A percentile compares a stretch with the other conserved stretches of the same genome.
Evolutionary conservation across 768 basidiomycete genomes (phyloP).

Genomic region (Fomitopsis pulvina): DNA sequence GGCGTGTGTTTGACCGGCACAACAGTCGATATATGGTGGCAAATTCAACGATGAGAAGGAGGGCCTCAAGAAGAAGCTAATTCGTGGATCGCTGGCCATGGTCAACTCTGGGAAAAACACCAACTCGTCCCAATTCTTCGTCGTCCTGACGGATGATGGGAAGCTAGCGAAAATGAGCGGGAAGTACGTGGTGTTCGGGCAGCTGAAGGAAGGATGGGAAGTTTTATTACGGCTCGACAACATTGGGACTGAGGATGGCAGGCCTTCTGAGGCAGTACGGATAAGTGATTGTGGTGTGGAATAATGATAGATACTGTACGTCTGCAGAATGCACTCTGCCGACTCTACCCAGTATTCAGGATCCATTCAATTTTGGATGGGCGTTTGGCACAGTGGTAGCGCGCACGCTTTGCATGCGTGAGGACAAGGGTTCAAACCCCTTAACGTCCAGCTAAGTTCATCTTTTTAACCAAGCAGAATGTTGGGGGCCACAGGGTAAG

Average conservation of each 20-base stretch:
- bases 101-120: conserved; percentile 45
- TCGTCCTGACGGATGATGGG: conserved; percentile 38
- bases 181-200: conserved; percentile 41
- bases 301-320: too few relatives aligned
- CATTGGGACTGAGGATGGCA: conserved; percentile 29
- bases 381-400: conserved; percentile 32
- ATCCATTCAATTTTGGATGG: conserved; percentile 6
- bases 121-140: conserved; percentile 45
- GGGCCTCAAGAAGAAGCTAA: conserved; percentile 30
- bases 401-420: conserved; percentile 31
- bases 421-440: conserved; percentile 28
- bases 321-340: too few relatives aligned
- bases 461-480: background rate
- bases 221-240: conserved; percentile 29
- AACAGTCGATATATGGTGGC: conserved; percentile 39
- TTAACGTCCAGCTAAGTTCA: conserved; percentile 18
- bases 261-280: conserved; percentile 33
- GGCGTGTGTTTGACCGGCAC: background rate
- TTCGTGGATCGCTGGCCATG: conserved; percentile 43
- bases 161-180: conserved; percentile 41
- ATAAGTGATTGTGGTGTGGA: conserved; percentile 23
- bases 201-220: conserved; percentile 26
- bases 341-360: too few relatives aligned
- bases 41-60: conserved; percentile 44
- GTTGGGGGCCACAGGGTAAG: too few relatives aligned